These are phyloP conservation scores for Fragaria vesca DNA, from an alignment of 306 rosid species.

Conservation along the genomic window DNA sequence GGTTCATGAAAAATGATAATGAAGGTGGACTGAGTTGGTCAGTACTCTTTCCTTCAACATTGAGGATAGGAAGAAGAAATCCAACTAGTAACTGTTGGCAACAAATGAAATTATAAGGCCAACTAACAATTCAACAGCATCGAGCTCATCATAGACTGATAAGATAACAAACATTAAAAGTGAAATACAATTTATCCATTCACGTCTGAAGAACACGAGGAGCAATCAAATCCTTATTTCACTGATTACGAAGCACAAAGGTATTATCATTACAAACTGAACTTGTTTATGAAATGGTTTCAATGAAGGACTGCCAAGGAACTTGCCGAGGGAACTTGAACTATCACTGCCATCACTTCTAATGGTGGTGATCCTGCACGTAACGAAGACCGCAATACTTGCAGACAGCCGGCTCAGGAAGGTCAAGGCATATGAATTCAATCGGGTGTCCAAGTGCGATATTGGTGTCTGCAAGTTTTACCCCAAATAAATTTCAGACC, in stretches of 20 bases:
- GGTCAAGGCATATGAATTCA: conserved; percentile 86
- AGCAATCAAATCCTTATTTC: conserved; percentile 42
- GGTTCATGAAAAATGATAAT: neutral
- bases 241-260: conserved; percentile 24
- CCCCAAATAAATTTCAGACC: neutral
- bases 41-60: neutral
- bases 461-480: conserved; percentile 54
- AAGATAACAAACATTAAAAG: neutral
- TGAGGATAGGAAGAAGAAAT: neutral
- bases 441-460: conserved; percentile 93
- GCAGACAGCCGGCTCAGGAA: conserved; percentile 76
- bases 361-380: conserved; percentile 82
- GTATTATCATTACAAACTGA: conserved; percentile 30
- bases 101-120: neutral
- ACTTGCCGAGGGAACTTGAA: conserved; percentile 14
- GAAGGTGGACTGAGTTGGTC: neutral
- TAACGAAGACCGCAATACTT: conserved; percentile 89
- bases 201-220: conserved; percentile 21
- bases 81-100: neutral
- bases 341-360: conserved; percentile 22
- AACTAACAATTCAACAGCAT: neutral
- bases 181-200: conserved; percentile 8
- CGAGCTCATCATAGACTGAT: neutral
- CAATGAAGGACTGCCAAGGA: conserved; percentile 22
- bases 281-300: conserved; percentile 20